Conservation (phyloP, 208 protist species). For the Herpetomonas muscarum region DNA sequence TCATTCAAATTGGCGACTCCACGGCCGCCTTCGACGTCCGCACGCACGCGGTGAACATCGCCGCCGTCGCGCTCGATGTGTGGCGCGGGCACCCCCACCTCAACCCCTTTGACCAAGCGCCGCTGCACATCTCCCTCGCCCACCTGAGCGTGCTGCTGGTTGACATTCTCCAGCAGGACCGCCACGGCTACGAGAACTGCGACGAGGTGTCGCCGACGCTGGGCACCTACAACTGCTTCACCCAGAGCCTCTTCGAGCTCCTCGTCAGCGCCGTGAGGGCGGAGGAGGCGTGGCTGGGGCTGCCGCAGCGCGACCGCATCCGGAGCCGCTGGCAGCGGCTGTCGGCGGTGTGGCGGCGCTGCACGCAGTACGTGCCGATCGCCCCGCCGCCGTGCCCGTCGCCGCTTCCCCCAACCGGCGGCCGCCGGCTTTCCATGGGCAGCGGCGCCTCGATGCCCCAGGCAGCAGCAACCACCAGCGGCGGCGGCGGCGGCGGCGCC, state of each 20-base stretch:
- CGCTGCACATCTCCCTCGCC: slow-evolving; percentile 65
- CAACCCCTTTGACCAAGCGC: slow-evolving; percentile 50
- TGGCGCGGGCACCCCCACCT: slow-evolving; percentile 55
- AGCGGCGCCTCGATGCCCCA: background rate
- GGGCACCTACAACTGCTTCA: slow-evolving; percentile 59
- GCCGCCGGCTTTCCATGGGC: background rate
- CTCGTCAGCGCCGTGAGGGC: slow-evolving; percentile 53
- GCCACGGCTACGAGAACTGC: slow-evolving; percentile 16
- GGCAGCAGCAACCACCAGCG: background rate
- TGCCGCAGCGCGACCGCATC: slow-evolving; percentile 28
- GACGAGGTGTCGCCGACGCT: slow-evolving; percentile 30
- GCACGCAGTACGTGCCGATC: slow-evolving; percentile 7
- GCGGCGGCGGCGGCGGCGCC: slow-evolving; percentile 1
- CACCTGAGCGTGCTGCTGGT: slow-evolving; percentile 64
- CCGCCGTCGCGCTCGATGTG: slow-evolving; percentile 53
- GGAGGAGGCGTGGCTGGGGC: slow-evolving; percentile 59
- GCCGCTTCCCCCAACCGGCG: background rate
- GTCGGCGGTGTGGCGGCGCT: slow-evolving; percentile 39
- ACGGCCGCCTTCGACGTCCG: slow-evolving; percentile 21
- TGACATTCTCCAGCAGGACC: slow-evolving; percentile 40
- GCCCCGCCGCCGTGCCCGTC: background rate
- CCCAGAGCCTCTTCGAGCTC: slow-evolving; percentile 55
- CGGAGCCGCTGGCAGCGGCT: slow-evolving; percentile 44
- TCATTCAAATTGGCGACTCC: slow-evolving; percentile 30
- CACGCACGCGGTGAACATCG: slow-evolving; percentile 46